Evolutionary conservation across 2,329 filamentous ascomycete genomes (phyloP).

Genomic region (Trichocomaceae sp.): DNA sequence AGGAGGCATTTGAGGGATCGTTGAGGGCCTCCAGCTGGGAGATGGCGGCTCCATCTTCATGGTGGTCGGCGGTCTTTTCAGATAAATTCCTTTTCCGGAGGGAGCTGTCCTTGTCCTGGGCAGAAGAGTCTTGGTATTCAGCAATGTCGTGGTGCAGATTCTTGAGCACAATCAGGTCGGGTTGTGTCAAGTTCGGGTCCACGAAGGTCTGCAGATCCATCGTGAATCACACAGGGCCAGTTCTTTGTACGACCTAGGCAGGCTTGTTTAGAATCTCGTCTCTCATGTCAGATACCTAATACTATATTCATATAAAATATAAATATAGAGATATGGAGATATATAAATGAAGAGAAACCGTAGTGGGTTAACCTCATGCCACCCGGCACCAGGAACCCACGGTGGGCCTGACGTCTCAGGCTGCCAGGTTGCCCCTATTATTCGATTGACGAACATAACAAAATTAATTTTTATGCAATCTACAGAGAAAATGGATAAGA

Average conservation of each 20-base stretch:
- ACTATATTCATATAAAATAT: too few species aligned
- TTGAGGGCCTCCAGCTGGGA: conserved; percentile 45
- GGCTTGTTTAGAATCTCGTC: conserved; percentile 1
- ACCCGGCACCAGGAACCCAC: too few species aligned
- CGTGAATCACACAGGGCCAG: neutral
- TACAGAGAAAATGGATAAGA: too few species aligned
- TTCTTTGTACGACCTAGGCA: neutral
- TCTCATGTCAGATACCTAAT: neutral
- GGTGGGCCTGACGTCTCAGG: neutral
- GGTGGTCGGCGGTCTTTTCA: neutral
- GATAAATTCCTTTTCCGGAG: neutral
- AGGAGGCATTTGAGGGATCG: conserved; percentile 41
- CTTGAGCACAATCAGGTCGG: conserved; percentile 11
- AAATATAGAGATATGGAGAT: too few species aligned
- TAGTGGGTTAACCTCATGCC: too few species aligned
- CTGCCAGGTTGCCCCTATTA: too few species aligned
- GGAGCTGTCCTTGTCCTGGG: neutral
- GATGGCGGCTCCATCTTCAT: conserved; percentile 29
- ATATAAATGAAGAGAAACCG: too few species aligned
- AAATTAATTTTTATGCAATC: neutral
- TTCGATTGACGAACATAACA: neutral
- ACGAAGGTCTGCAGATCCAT: conserved; percentile 11
- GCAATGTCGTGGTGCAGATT: conserved; percentile 10
- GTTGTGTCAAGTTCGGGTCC: conserved; percentile 7
- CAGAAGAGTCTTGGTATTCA: neutral